Evolutionary conservation across 1,284 basidiomycete species (phyloP).

Genomic region (Trichosporon asahii): DNA sequence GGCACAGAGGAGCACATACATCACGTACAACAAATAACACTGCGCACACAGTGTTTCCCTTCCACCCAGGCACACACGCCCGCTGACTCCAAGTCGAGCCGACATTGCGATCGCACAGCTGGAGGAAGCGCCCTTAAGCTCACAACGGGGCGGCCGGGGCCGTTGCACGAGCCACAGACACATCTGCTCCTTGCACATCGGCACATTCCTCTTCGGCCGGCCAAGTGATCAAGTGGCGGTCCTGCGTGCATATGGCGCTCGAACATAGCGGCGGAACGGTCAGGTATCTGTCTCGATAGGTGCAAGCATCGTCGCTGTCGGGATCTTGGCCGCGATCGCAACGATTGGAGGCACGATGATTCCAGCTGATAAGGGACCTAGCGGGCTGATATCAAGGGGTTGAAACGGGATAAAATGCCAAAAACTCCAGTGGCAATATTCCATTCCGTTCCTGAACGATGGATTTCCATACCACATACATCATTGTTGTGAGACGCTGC

Average conservation of each 20-base stretch:
- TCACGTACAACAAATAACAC: no score
- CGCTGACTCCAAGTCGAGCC: neutral
- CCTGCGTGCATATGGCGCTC: no score
- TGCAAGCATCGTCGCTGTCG: neutral
- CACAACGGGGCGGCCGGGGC: neutral
- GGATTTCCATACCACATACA: slow-evolving; percentile 2
- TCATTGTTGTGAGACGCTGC: neutral
- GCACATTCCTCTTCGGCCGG: neutral
- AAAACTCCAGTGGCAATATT: neutral
- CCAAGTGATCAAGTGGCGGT: no score
- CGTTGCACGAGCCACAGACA: neutral
- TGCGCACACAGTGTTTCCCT: no score
- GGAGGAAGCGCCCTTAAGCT: neutral
- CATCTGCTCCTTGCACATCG: neutral
- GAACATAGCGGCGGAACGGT: neutral
- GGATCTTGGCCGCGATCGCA: neutral
- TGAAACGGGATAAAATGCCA: neutral
- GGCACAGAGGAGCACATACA: no score
- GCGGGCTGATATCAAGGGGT: neutral
- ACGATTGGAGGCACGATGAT: neutral
- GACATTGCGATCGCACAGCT: neutral
- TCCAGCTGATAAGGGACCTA: neutral
- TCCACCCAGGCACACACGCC: neutral
- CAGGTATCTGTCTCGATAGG: neutral
- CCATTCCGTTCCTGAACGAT: neutral